Conservation (phyloP, 1,284 basidiomycete species). For the Ceratobasidium theobromae region DNA sequence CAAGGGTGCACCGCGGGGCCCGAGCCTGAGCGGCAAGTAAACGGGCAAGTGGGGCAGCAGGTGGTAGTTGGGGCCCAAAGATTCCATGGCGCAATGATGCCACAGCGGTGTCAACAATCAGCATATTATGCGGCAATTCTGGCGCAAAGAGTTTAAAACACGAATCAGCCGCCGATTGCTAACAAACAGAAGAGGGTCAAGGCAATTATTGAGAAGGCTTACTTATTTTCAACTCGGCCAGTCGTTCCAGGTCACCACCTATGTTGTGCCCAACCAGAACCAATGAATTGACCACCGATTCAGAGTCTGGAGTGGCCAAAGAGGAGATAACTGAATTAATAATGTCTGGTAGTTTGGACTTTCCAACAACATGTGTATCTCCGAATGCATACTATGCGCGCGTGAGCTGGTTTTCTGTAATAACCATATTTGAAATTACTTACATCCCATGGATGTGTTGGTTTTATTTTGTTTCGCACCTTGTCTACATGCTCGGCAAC, state of each 20-base stretch:
- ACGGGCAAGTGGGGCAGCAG: constrained; percentile 60
- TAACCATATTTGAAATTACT: constrained; percentile 36
- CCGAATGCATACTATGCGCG: constrained; percentile 73
- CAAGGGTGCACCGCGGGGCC: constrained; percentile 48
- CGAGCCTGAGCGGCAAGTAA: constrained; percentile 51
- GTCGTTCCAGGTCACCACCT: constrained; percentile 54
- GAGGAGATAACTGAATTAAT: constrained; percentile 71
- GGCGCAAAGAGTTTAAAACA: too few species aligned
- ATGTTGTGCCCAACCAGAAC: constrained; percentile 74
- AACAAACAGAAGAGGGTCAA: not conserved
- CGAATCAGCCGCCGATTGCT: too few species aligned
- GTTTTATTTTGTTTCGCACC: constrained; percentile 59
- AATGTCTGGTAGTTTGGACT: constrained; percentile 66
- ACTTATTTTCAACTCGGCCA: constrained; percentile 79
- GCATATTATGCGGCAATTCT: constrained; percentile 74
- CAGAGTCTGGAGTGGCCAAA: constrained; percentile 75
- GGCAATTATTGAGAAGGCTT: constrained; percentile 39
- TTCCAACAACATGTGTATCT: constrained; percentile 69
- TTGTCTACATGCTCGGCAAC: constrained; percentile 76
- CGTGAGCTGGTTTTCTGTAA: not conserved
- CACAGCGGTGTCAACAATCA: constrained; percentile 64
- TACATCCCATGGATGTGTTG: constrained; percentile 71
- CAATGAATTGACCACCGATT: constrained; percentile 68
- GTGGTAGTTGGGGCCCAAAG: constrained; percentile 40
- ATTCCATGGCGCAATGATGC: constrained; percentile 7